These are phyloP conservation scores for Keithomyces neogunnii DNA, from an alignment of 2,329 filamentous ascomycete species.

Conservation along the genomic window DNA sequence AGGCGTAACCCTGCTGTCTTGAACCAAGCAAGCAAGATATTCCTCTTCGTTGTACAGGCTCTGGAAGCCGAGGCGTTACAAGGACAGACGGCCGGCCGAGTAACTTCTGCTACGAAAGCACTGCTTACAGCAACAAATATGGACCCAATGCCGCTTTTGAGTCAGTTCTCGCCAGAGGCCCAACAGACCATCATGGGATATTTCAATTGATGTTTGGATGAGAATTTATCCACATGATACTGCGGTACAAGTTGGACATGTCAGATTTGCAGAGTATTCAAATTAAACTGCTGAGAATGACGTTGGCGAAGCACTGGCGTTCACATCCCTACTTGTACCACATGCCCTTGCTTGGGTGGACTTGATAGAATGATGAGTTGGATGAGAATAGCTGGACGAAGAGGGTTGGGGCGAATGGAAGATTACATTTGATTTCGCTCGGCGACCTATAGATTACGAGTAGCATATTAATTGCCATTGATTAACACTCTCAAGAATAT, in stretches of 20 bases:
- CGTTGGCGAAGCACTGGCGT: not conserved
- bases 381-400: not conserved
- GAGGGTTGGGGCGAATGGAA: not conserved
- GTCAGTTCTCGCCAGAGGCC: conserved; percentile 67
- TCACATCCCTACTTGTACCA: not conserved
- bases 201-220: conserved; percentile 49
- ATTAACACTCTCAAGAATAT: not conserved
- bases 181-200: conserved; percentile 72
- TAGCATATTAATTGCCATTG: not conserved
- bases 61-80: conserved; percentile 86
- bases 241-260: not conserved
- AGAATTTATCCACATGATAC: not conserved
- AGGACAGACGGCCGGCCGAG: conserved; percentile 69
- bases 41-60: conserved; percentile 77
- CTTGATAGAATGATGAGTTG: not conserved
- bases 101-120: conserved; percentile 69
- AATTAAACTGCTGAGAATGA: not conserved
- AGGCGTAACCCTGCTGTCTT: conserved; percentile 83
- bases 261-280: not conserved
- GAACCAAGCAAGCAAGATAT: conserved; percentile 69
- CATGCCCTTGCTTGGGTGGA: not conserved
- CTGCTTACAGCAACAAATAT: conserved; percentile 66
- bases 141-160: conserved; percentile 67
- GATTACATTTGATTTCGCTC: not conserved
- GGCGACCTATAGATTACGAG: not conserved